Percentiles rank a stretch among this genome's conserved stretches.
Conservation (phyloP, 345 rosid species). For the Eucalyptus sp. region DNA sequence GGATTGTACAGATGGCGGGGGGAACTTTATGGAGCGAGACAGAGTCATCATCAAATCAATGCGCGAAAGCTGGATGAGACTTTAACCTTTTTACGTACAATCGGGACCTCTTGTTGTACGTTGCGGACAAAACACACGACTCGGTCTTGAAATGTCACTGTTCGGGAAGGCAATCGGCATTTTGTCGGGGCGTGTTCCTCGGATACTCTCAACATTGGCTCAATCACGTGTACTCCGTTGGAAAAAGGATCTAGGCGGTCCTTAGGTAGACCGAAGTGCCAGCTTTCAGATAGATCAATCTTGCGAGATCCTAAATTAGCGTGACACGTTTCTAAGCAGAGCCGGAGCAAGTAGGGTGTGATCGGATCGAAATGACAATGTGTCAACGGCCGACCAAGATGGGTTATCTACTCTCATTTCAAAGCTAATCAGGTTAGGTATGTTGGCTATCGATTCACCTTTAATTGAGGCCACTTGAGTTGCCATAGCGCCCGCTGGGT, state of each 20-base stretch:
- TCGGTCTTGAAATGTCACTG: background rate
- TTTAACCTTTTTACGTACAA: background rate
- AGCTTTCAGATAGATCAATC: background rate
- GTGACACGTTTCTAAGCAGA: accelerated
- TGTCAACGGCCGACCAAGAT: background rate
- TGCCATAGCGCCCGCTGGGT: background rate
- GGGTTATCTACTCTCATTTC: background rate
- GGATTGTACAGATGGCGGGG: background rate
- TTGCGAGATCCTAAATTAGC: background rate
- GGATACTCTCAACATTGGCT: background rate
- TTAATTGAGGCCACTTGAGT: background rate
- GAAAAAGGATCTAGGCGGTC: background rate
- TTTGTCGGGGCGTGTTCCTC: background rate
- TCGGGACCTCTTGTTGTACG: background rate
- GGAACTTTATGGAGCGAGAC: background rate
- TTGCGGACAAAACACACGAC: background rate
- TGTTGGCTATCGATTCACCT: background rate
- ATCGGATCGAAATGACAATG: accelerated
- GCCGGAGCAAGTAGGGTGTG: accelerated
- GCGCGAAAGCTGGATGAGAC: background rate
- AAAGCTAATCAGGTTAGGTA: background rate
- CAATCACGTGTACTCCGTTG: background rate
- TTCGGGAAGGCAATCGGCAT: background rate
- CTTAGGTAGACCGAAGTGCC: background rate
- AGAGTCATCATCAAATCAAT: background rate